Conservation (phyloP, 345 rosid genomes). For the Eucalyptus erythrocorys region DNA sequence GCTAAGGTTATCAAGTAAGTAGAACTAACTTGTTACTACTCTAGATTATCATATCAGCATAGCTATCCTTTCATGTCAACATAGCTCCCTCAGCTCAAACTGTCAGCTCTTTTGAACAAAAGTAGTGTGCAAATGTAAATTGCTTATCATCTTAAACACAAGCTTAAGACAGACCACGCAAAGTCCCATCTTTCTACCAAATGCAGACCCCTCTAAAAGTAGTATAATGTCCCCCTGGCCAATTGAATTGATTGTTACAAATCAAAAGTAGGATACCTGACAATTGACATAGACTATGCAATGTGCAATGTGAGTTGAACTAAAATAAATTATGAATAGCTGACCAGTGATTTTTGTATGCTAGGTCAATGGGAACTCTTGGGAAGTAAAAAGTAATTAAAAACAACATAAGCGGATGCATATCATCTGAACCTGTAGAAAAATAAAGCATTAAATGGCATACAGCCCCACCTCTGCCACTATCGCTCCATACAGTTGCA, state of each 20-base stretch:
- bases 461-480: constrained; percentile 41
- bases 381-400: neutral
- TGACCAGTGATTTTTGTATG: neutral
- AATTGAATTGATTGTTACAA: neutral
- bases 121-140: neutral
- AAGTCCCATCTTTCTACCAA: neutral
- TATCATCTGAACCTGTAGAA: neutral
- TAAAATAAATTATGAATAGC: neutral
- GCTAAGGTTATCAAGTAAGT: neutral
- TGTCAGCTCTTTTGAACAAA: neutral
- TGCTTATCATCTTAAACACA: neutral
- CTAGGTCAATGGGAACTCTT: neutral
- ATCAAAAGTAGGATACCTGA: neutral
- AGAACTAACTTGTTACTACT: neutral
- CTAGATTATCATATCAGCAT: neutral
- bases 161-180: neutral
- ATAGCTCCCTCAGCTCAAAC: neutral
- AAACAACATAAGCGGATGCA: neutral
- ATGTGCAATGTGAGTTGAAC: neutral
- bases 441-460: neutral
- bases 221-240: neutral
- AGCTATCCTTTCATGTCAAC: neutral
- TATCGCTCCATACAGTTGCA: constrained; percentile 55
- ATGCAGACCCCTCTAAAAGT: neutral
- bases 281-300: neutral